A percentile compares a stretch with the other conserved stretches of the same genome.
These are phyloP conservation scores for Stevia rebaudiana DNA, from an alignment of 140 eudicot genomes.

Conservation along the genomic window DNA sequence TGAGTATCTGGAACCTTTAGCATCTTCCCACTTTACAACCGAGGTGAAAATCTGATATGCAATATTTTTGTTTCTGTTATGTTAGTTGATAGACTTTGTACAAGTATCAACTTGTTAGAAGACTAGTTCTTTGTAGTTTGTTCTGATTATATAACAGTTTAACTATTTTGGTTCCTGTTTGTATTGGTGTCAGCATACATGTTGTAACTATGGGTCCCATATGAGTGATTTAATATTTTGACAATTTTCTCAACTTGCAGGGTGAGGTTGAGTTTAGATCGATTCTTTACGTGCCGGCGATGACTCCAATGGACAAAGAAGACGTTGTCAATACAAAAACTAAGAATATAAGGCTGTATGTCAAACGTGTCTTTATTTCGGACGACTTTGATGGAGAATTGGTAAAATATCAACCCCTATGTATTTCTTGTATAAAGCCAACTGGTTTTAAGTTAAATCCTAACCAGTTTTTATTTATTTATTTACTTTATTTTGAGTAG, in stretches of 20 bases:
- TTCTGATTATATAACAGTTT: not conserved
- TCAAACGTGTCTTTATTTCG: constrained; percentile 87
- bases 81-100: not conserved
- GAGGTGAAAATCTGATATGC: constrained; percentile 43
- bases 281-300: constrained; percentile 70
- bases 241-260: constrained; percentile 25
- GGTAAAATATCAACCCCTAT: constrained; percentile 36
- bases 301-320: constrained; percentile 69
- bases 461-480: not conserved
- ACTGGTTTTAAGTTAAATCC: not conserved
- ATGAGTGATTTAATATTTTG: not conserved
- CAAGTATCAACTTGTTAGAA: not conserved
- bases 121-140: not conserved
- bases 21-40: constrained; percentile 90
- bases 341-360: constrained; percentile 87
- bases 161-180: not conserved
- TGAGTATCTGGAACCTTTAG: constrained; percentile 88
- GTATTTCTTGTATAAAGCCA: not conserved
- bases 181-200: not conserved
- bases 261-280: constrained; percentile 97
- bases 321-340: constrained; percentile 81
- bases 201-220: not conserved
- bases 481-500: constrained; percentile 26
- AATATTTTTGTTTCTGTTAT: not conserved
- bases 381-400: constrained; percentile 93